Evolutionary conservation across 768 basidiomycete species (phyloP).

Genomic region (Austroboletus eburneus): DNA sequence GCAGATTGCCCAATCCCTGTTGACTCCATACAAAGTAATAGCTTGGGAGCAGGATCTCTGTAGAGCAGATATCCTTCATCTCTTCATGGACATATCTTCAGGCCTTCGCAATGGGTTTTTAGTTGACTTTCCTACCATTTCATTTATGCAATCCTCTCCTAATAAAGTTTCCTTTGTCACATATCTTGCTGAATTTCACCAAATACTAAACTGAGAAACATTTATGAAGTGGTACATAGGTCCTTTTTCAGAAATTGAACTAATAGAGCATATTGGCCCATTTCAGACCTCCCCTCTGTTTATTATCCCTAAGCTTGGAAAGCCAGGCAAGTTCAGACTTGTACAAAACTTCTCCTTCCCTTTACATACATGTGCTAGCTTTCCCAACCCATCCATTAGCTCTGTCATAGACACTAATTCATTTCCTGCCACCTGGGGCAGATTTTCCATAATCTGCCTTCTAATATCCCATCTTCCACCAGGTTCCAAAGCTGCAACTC

Average conservation of each 20-base stretch:
- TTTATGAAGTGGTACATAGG: not conserved
- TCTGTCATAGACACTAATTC: rapidly evolving
- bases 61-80: too few relatives aligned
- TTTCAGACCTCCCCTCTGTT: slow-evolving; percentile 1
- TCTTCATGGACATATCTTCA: too few relatives aligned
- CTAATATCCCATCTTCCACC: not conserved
- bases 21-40: too few relatives aligned
- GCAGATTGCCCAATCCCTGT: too few relatives aligned
- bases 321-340: not conserved
- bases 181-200: too few relatives aligned
- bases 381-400: not conserved
- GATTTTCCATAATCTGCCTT: not conserved
- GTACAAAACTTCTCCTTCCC: slow-evolving; percentile 1
- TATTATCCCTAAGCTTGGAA: not conserved
- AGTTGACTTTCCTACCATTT: too few relatives aligned
- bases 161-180: too few relatives aligned
- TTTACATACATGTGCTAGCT: rapidly evolving
- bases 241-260: not conserved
- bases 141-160: too few relatives aligned
- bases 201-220: not conserved
- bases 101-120: too few relatives aligned
- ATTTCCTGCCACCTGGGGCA: not conserved
- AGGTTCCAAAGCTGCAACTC: not conserved
- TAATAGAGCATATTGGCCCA: not conserved
- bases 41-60: too few relatives aligned